Percentiles rank a stretch among this genome's conserved stretches.
phyloP scores from a whole-genome alignment of 345 rosid species.

The Brassica incana region DNA sequence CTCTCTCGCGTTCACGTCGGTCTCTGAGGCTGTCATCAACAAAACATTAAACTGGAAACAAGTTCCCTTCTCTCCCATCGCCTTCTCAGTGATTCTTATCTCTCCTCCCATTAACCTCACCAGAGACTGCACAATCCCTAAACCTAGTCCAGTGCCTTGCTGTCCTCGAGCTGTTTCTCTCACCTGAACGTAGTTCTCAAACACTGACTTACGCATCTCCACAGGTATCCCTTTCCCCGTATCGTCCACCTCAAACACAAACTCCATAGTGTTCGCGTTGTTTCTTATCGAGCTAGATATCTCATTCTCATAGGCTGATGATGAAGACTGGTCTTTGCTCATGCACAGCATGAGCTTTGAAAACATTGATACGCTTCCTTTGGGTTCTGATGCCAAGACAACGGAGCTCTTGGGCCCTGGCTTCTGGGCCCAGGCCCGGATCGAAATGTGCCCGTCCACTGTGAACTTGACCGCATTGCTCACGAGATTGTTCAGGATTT shows the following conservation, averaged over 20 bases:
- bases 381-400: constrained; percentile 24
- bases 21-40: constrained; percentile 36
- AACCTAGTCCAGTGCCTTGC: constrained; percentile 85
- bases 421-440: constrained; percentile 64
- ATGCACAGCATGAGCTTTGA: constrained; percentile 31
- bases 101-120: constrained; percentile 87
- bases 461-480: constrained; percentile 91
- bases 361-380: constrained; percentile 26
- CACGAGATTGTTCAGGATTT: constrained; percentile 58
- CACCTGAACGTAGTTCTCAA: constrained; percentile 80
- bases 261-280: constrained; percentile 42
- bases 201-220: constrained; percentile 62
- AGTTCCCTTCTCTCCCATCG: constrained; percentile 59
- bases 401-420: constrained; percentile 41
- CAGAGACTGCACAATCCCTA: constrained; percentile 86
- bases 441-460: constrained; percentile 55
- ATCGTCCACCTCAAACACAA: constrained; percentile 76
- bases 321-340: constrained; percentile 29
- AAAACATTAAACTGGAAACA: constrained; percentile 75
- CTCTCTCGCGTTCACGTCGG: constrained; percentile 10
- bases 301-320: constrained; percentile 19
- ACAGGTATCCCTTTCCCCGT: constrained; percentile 81
- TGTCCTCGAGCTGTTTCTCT: constrained; percentile 61
- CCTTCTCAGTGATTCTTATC: constrained; percentile 61
- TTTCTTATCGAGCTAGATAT: constrained; percentile 27